Evolutionary conservation across 2,329 filamentous ascomycete genomes (phyloP).

Genomic region (Lecanicillium sp.): DNA sequence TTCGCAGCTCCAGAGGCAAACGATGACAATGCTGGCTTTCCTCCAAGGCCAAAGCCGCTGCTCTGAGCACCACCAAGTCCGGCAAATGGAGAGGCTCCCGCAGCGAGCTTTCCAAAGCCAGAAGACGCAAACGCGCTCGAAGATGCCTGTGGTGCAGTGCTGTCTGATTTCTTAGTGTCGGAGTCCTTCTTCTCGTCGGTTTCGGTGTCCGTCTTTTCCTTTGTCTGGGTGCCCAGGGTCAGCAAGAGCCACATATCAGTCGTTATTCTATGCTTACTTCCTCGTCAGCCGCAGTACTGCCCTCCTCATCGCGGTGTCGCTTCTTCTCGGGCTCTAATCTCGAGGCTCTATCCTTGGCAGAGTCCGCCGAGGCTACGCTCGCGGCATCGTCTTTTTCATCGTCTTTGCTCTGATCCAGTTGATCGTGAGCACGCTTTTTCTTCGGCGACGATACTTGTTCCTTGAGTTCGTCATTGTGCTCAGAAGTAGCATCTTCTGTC

Average conservation of each 20-base stretch:
- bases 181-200: slow-evolving; percentile 1
- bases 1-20: slow-evolving; percentile 22
- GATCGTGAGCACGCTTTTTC: slow-evolving; percentile 56
- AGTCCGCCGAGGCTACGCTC: slow-evolving; percentile 32
- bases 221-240: slow-evolving; percentile 3
- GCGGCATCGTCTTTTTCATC: slow-evolving; percentile 33
- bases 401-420: slow-evolving; percentile 43
- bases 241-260: neutral
- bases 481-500: slow-evolving; percentile 23
- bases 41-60: slow-evolving; percentile 40
- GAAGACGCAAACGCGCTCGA: slow-evolving; percentile 59
- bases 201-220: slow-evolving; percentile 2
- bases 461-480: slow-evolving; percentile 29
- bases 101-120: slow-evolving; percentile 57
- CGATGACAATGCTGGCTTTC: slow-evolving; percentile 25
- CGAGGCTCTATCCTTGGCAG: slow-evolving; percentile 38
- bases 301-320: slow-evolving; percentile 46
- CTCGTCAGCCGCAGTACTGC: slow-evolving; percentile 12
- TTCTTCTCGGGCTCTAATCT: slow-evolving; percentile 55
- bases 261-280: slow-evolving; percentile 2
- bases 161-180: neutral
- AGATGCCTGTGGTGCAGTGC: slow-evolving; percentile 32
- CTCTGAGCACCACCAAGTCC: slow-evolving; percentile 39
- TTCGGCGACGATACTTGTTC: slow-evolving; percentile 52
- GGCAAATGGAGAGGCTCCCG: slow-evolving; percentile 57